Evolutionary conservation across 768 basidiomycete genomes (phyloP), one percentile per base, ranked within the genome.

Genomic region (Peribolospora baueri): DNA sequence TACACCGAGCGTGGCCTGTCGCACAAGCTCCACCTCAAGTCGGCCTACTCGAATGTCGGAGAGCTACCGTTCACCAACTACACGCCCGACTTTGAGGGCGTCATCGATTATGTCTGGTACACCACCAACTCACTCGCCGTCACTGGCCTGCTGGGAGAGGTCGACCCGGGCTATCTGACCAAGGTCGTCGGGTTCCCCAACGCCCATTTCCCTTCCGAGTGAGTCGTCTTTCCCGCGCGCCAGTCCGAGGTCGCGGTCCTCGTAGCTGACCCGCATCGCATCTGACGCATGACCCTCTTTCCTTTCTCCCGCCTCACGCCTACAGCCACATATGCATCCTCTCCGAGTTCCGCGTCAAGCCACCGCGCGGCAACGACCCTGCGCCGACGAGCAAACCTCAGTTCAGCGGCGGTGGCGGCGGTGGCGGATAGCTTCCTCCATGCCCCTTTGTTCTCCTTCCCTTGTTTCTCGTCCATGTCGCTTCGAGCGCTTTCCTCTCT

Each of bases 171-270:
- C 37, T 98, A 98, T 71, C 66, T 95, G 65, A 78, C 81, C 60
- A 85, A 85, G 70, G 78, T 78, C 13, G 91, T 95, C 48, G 93
- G 93, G 43, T 97, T 97, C 74, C 93, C 93, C 39, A 90, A 95
- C 67, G 77, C 80, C 2, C 86, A 95, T 65, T 93, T 88, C 74
- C 87, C 91, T 36, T 90, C 87, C 57, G 90, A 95, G 88, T 95
- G 68, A 65, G 86, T 80, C 11, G 49, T 57, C 55, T 58, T 58
- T 38, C 37, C 40, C 25, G 25, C 25, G 25, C 25, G 25, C 7
- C 5, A 14, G 36, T 46, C 45, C 8, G 47, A 8, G 43, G 43
- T 36, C 25, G 41, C 13, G 46, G 40, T 36, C 55, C 55, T 63
- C 46, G 62, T 54, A 52, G 58, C 58, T 56, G 59, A 58, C 57